phyloP scores from a whole-genome alignment of 2,329 filamentous ascomycete species.

The Neurospora sp. region DNA sequence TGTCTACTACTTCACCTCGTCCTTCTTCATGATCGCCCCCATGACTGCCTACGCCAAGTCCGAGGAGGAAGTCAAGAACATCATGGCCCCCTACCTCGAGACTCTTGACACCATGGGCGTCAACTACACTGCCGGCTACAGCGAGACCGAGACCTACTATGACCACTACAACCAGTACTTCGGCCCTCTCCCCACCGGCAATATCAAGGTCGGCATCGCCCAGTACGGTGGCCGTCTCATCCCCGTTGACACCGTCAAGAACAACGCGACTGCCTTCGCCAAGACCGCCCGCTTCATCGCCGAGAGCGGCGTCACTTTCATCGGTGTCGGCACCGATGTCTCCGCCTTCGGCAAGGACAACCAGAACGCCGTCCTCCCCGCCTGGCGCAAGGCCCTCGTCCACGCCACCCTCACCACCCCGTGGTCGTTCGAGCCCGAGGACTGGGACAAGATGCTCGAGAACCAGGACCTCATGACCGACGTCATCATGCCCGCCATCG shows the following conservation, averaged over 20 bases:
- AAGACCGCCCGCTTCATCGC: conserved; percentile 22
- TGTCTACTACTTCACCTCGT: conserved; percentile 29
- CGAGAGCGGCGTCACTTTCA: conserved; percentile 22
- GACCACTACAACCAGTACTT: conserved; percentile 34
- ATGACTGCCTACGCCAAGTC: conserved; percentile 39
- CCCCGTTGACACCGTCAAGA: conserved; percentile 24
- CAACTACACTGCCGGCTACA: conserved; percentile 11
- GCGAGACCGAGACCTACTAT: conserved; percentile 24
- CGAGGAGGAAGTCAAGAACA: conserved; percentile 28
- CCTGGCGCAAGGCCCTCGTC: conserved; percentile 27
- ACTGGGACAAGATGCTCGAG: conserved; percentile 19
- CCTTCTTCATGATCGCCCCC: conserved; percentile 35
- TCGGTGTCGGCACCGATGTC: conserved; percentile 26
- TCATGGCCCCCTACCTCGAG: conserved; percentile 36
- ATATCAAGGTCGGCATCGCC: conserved; percentile 40
- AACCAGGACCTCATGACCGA: conserved; percentile 24
- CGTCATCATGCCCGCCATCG: conserved; percentile 22
- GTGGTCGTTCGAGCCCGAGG: conserved; percentile 26
- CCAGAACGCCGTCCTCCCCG: conserved; percentile 29
- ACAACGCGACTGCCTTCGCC: conserved; percentile 15
- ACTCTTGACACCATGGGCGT: conserved; percentile 29
- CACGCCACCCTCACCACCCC: conserved; percentile 22
- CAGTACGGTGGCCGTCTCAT: conserved; percentile 35
- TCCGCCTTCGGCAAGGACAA: conserved; percentile 12
- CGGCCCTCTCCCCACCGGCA: conserved; percentile 31